phyloP scores from a whole-genome alignment of 108 stramenopile species.

The Skeletonema marinoi region DNA sequence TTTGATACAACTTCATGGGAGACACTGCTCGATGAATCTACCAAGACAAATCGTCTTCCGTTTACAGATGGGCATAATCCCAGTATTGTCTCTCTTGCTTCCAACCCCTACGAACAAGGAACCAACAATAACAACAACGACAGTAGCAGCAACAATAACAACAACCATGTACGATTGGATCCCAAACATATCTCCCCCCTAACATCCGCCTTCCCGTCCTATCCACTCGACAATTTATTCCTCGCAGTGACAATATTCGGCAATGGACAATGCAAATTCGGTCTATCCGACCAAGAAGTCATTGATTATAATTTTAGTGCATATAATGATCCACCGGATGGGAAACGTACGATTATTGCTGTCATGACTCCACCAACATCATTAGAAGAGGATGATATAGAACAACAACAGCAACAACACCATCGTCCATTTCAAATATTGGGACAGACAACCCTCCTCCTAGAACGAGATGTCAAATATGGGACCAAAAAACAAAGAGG shows the following conservation, averaged over 20 bases:
- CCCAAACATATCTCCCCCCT: slow-evolving; percentile 24
- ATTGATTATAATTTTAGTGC: slow-evolving; percentile 41
- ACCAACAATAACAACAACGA: background rate
- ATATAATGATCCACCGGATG: slow-evolving; percentile 50
- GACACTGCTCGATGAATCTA: slow-evolving; percentile 4
- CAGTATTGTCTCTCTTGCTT: slow-evolving; percentile 56
- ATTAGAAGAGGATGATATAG: background rate
- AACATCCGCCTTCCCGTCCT: background rate
- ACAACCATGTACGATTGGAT: slow-evolving; percentile 14
- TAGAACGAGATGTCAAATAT: slow-evolving; percentile 71
- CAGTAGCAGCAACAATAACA: background rate
- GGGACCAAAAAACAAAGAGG: slow-evolving; percentile 39
- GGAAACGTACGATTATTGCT: slow-evolving; percentile 54
- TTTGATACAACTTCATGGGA: slow-evolving; percentile 83
- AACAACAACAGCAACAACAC: slow-evolving; percentile 1
- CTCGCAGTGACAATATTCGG: slow-evolving; percentile 40
- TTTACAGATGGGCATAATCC: slow-evolving; percentile 92
- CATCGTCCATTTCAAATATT: slow-evolving; percentile 51
- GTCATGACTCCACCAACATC: slow-evolving; percentile 9
- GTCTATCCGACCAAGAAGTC: slow-evolving; percentile 46
- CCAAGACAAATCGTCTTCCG: slow-evolving; percentile 33
- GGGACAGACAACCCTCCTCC: slow-evolving; percentile 60
- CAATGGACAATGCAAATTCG: slow-evolving; percentile 80
- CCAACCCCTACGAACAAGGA: slow-evolving; percentile 10
- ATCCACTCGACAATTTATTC: slow-evolving; percentile 25